Conservation (phyloP, 176 grass and related monocot genomes). For the Hordeum vulgare region DNA sequence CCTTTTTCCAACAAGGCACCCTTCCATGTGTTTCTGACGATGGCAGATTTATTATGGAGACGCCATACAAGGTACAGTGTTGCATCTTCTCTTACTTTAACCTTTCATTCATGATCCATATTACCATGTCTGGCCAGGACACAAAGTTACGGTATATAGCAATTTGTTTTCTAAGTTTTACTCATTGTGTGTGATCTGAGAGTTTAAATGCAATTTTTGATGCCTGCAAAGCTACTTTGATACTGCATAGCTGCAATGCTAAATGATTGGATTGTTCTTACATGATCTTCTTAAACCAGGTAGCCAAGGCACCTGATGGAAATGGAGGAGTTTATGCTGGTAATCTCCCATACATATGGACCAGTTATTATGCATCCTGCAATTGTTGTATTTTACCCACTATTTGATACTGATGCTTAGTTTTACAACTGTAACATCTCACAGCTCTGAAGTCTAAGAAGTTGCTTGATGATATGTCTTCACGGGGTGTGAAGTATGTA, state of each 20-base stretch:
- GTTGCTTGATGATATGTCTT: conserved; percentile 83
- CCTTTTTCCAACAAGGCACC: conserved; percentile 97
- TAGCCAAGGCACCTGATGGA: conserved; percentile 96
- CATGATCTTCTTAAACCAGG: conserved; percentile 37
- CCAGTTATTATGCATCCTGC: neutral
- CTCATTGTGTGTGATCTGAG: neutral
- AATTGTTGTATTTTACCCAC: neutral
- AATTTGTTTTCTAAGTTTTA: neutral
- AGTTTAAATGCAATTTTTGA: neutral
- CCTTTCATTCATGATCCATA: neutral
- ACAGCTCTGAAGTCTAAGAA: conserved; percentile 79
- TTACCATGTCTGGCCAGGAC: neutral
- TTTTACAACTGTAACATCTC: neutral
- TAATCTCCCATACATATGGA: conserved; percentile 30
- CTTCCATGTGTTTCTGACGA: conserved; percentile 88
- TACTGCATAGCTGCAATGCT: neutral
- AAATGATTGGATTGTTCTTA: neutral
- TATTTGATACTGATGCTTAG: neutral
- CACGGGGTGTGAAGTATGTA: conserved; percentile 78
- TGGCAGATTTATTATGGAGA: conserved; percentile 99
- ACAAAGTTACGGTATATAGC: neutral
- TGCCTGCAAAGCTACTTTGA: neutral
- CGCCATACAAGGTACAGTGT: conserved; percentile 61
- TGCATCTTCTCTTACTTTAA: neutral
- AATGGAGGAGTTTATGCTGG: conserved; percentile 96